A percentile compares a stretch with the other conserved stretches of the same genome.
Evolutionary conservation across 179 eudicot species (phyloP).

Genomic region (Nepenthes alata): DNA sequence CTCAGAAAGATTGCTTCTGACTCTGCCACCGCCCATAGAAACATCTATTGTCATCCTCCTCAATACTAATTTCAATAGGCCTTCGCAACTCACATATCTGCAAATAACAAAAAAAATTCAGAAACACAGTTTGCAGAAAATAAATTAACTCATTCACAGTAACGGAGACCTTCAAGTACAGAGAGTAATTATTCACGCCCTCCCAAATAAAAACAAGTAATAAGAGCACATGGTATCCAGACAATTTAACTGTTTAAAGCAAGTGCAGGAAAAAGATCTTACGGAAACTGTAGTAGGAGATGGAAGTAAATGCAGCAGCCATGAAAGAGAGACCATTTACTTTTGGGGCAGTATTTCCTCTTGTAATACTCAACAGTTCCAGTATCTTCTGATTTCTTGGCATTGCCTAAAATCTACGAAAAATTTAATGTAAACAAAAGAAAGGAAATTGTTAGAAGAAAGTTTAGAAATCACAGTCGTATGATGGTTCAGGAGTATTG

Average conservation of each 20-base stretch:
- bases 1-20: conserved; percentile 35
- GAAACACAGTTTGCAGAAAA: not conserved
- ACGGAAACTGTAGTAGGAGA: conserved; percentile 26
- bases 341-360: conserved; percentile 58
- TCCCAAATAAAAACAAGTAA: not conserved
- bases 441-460: not conserved
- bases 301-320: conserved; percentile 72
- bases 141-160: conserved; percentile 1
- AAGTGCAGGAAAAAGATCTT: conserved; percentile 10
- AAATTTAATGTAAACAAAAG: not conserved
- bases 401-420: conserved; percentile 40
- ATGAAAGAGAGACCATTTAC: conserved; percentile 59
- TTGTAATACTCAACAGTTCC: conserved; percentile 45
- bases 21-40: conserved; percentile 62
- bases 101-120: conserved; percentile 3
- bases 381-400: conserved; percentile 34
- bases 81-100: conserved; percentile 31
- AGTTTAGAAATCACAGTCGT: not conserved
- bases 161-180: too few relatives aligned
- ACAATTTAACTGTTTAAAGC: not conserved
- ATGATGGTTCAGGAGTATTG: too few relatives aligned
- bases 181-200: too few relatives aligned
- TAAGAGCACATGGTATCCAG: not conserved
- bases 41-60: conserved; percentile 73
- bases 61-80: conserved; percentile 26